These are phyloP conservation scores for Marchantia paleacea DNA, from an alignment of 225 moss, liverwort and hornwort genomes.

Conservation along the genomic window DNA sequence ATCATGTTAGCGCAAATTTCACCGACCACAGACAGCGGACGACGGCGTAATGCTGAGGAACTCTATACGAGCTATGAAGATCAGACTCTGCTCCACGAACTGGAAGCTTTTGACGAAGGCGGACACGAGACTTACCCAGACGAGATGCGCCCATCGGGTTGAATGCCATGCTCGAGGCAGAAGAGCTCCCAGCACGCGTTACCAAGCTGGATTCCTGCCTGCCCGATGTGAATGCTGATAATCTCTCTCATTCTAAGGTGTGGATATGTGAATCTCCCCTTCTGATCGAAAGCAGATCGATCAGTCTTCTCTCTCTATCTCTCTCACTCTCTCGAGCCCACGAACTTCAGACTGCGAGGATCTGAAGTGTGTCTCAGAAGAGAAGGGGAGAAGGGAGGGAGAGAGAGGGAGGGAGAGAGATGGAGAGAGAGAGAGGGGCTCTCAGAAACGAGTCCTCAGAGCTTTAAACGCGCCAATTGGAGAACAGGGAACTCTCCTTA, in stretches of 20 bases:
- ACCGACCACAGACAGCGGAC: background rate
- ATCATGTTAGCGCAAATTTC: too few relatives aligned
- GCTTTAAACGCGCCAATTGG: background rate
- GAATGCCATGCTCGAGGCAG: slow-evolving; percentile 46
- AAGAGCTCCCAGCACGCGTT: slow-evolving; percentile 50
- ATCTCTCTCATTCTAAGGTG: slow-evolving; percentile 40
- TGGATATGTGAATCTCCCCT: background rate
- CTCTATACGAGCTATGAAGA: background rate
- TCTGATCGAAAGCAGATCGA: slow-evolving; percentile 5
- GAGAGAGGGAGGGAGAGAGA: background rate
- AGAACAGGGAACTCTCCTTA: background rate
- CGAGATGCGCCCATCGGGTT: slow-evolving; percentile 36
- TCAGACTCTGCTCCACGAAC: background rate
- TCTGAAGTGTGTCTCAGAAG: slow-evolving; percentile 19
- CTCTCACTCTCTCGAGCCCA: slow-evolving; percentile 12
- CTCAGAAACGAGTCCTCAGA: slow-evolving; percentile 3
- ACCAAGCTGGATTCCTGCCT: slow-evolving; percentile 45
- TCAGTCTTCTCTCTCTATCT: background rate
- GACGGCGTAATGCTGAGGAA: background rate
- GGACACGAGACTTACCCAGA: slow-evolving; percentile 17
- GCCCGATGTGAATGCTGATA: slow-evolving; percentile 46
- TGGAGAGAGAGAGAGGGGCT: background rate
- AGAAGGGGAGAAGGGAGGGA: background rate
- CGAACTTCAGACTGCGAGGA: slow-evolving; percentile 20
- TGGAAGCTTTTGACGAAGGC: background rate